Evolutionary conservation across 176 grass and related monocot genomes (phyloP), one percentile per base, ranked within the genome.

Genomic region (sorghum (Sorghum bicolor)): DNA sequence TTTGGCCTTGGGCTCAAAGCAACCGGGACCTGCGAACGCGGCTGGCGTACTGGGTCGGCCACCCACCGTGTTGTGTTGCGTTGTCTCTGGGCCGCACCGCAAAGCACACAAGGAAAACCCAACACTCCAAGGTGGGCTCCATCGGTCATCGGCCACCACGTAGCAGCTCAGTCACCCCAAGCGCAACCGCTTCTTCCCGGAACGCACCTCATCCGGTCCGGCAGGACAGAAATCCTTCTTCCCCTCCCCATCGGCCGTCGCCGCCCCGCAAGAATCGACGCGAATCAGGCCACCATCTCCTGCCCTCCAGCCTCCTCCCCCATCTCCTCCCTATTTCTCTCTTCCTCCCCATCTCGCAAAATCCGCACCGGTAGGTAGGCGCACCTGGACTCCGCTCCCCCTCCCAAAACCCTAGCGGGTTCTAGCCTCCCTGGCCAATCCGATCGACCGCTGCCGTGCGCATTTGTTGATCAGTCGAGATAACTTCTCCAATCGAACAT

Each of bases 361-460:
- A 16, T 24, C 31, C 43, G 40, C 64, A 25, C 25, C 36, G 29
- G 30, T 32, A 1, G 39, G 66, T 55, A n/a, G 55, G 43, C 25
- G 50, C 20, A 7, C 3, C 60, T 40, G 40, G 66, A 70, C 55
- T 40, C 74, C 22, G 19, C 15, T 5, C 38, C 44, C n/a, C 39
- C 72, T n/a, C 36, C 75, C 79, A 36, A 74, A 88, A 84, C 75
- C 81, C 81, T 88, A 88, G 34, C 68, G 20, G n/a, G 41, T 44
- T 75, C 20, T 4, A 20, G 19, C 39, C 39, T 6, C 11, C 58
- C 15, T 41, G 40, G 2, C 30, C 57, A 74, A 38, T 30, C 50
- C 79, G 48, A 70, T 67, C 70, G 67, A n/a, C 39, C 11, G 38
- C 65, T 19, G 73, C 72, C 8, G 15, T 15, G 28, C 37, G 52